Evolutionary conservation across 495 filamentous ascomycete species (phyloP), one percentile per base, ranked within the genome.

Genomic region (Hyaloscypha bicolor): DNA sequence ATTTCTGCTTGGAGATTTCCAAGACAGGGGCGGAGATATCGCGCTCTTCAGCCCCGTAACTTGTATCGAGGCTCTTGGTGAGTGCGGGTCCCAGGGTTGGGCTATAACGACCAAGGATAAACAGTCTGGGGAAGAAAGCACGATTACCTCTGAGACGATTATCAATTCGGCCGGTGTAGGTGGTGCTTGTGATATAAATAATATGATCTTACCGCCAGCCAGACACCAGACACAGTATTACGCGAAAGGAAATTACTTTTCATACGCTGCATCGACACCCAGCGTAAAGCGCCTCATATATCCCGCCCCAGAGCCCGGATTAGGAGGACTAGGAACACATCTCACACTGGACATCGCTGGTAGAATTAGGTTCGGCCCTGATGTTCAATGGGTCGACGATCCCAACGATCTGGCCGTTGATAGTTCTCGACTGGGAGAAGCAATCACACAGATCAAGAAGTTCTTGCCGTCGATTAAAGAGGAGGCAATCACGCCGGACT

Each of bases 221-320:
- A 79, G 86, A 0, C 87, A 88, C 60, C 76, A 80, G 19, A 84
- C 77, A 14, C 85, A 92, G 4, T 90, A 85, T 77, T 99, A 91
- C 78, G 95, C 94, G 32, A 99, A 98, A 79, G 95, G 95, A 0
- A 93, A 92, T 12, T 99, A 99, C 80, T 97, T 94, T 80, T 92
- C 91, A 37, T 97, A 97, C 79, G 76, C 83, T 3, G 78, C 86
- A 0, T 85, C 88, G 4, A 71, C 69, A 0, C 94, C 93, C 6
- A 81, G 79, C 16, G 89, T 96, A 2, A 79, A 75, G 9, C 94
- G 90, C 1, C 85, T 98, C 3, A 79, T 99, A 25, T 99, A 99
- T 74, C 95, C 95, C 2, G 92, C 89, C 0, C 92, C 93, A 0
- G 76, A 90, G 9, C 90, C 91, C 0, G 93, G 94, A 14, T 84